Conservation (phyloP, 192 early-diverging fungal genomes). For the Gryganskiella cystojenkinii region DNA sequence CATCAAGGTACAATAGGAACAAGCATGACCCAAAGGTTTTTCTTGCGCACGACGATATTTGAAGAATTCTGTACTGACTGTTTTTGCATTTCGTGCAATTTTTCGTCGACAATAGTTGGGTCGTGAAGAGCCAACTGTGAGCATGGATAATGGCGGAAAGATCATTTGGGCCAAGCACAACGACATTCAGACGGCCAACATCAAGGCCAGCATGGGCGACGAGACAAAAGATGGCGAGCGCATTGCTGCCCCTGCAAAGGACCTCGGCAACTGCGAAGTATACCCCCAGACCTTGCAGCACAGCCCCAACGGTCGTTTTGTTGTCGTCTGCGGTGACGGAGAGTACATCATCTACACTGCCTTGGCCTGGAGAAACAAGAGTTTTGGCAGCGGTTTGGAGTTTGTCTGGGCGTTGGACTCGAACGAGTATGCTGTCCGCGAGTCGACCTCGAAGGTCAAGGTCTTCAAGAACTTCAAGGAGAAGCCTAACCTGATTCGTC, state of each 20-base stretch:
- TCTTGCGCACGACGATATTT: too few species aligned
- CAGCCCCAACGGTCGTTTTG: constrained; percentile 96
- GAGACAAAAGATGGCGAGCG: constrained; percentile 95
- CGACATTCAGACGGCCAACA: constrained; percentile 95
- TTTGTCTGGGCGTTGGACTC: constrained; percentile 99
- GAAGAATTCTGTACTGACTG: not conserved
- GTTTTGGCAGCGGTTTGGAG: constrained; percentile 94
- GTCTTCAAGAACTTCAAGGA: constrained; percentile 98
- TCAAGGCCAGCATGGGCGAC: constrained; percentile 86
- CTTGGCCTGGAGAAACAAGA: constrained; percentile 99
- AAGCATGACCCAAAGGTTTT: too few species aligned
- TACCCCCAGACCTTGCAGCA: constrained; percentile 97
- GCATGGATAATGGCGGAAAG: constrained; percentile 97
- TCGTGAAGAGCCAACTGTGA: constrained; percentile 94
- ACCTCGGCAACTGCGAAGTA: constrained; percentile 98
- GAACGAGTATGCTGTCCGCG: constrained; percentile 96
- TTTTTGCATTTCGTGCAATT: not conserved
- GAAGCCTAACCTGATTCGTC: constrained; percentile 71
- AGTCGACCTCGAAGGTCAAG: constrained; percentile 89
- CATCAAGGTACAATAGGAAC: constrained; percentile 84
- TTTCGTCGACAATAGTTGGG: too few species aligned
- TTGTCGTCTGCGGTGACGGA: constrained; percentile 99
- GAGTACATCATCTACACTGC: constrained; percentile 99
- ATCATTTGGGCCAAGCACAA: constrained; percentile 99
- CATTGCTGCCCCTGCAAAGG: constrained; percentile 87